These are phyloP conservation scores for Dryas integrifolia DNA, from an alignment of 331 rosid species.

Conservation along the genomic window DNA sequence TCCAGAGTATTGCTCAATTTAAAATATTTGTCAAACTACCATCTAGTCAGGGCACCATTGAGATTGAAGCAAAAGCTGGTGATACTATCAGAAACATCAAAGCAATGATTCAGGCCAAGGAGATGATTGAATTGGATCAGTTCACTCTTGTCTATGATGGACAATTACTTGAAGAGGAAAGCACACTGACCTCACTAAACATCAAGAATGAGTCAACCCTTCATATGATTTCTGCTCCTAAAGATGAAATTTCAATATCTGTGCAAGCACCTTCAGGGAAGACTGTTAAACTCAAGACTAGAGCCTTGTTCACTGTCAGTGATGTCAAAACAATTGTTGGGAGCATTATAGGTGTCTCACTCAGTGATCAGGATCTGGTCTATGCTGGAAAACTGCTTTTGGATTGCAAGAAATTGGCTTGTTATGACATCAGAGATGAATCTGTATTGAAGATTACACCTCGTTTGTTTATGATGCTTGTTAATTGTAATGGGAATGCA, in stretches of 20 bases:
- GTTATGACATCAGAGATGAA: slow-evolving; percentile 28
- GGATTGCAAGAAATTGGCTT: slow-evolving; percentile 36
- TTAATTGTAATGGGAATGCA: slow-evolving; percentile 15
- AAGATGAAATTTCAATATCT: slow-evolving; percentile 10
- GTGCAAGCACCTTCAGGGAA: slow-evolving; percentile 22
- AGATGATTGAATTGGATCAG: slow-evolving; percentile 7
- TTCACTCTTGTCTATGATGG: slow-evolving; percentile 29
- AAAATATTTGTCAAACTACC: slow-evolving; percentile 26
- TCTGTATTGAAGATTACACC: slow-evolving; percentile 17
- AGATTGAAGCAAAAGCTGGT: slow-evolving; percentile 20
- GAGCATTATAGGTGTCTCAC: slow-evolving; percentile 15
- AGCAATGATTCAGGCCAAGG: slow-evolving; percentile 18
- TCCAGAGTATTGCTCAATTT: neutral
- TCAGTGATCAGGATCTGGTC: slow-evolving; percentile 11
- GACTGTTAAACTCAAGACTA: slow-evolving; percentile 3
- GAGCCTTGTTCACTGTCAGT: slow-evolving; percentile 13
- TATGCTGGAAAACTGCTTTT: slow-evolving; percentile 23
- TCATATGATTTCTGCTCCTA: slow-evolving; percentile 25
- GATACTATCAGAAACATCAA: slow-evolving; percentile 29
- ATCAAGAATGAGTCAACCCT: slow-evolving; percentile 20
- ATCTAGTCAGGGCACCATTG: slow-evolving; percentile 12
- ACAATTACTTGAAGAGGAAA: slow-evolving; percentile 26
- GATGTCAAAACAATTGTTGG: slow-evolving; percentile 27
- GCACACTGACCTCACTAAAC: slow-evolving; percentile 16
- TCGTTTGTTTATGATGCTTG: slow-evolving; percentile 25